Evolutionary conservation across 345 rosid species (phyloP).

Genomic region (Dovyalis caffra): DNA sequence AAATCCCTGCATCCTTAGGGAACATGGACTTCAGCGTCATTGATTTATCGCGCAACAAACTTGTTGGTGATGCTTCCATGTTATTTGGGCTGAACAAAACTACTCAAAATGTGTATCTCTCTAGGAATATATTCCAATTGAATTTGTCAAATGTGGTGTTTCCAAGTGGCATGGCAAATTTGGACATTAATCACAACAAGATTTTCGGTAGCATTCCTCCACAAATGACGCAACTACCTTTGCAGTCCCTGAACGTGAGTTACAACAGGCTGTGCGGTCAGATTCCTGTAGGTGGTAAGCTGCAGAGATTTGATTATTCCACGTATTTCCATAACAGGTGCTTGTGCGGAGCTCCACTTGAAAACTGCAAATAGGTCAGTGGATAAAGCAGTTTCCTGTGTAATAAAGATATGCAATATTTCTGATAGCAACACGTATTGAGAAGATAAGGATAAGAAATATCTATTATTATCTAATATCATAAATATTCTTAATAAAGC

Average conservation of each 20-base stretch:
- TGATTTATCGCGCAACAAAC: constrained; percentile 62
- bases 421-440: background rate
- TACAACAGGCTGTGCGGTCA: constrained; percentile 68
- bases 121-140: constrained; percentile 61
- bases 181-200: constrained; percentile 72
- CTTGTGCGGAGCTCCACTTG: constrained; percentile 77
- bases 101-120: constrained; percentile 39
- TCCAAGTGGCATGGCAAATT: constrained; percentile 30
- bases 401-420: background rate
- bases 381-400: background rate
- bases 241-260: constrained; percentile 61
- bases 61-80: constrained; percentile 62
- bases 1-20: constrained; percentile 54
- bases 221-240: constrained; percentile 34
- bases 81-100: constrained; percentile 66
- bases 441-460: background rate
- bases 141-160: constrained; percentile 49
- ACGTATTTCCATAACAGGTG: constrained; percentile 64
- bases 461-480: background rate
- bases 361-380: constrained; percentile 33
- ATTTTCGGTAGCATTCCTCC: constrained; percentile 57
- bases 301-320: constrained; percentile 55
- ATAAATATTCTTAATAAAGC: too few species aligned
- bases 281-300: constrained; percentile 59
- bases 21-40: constrained; percentile 40